Conservation (phyloP, 768 basidiomycete species). For the Hysterangium stoloniferum region DNA sequence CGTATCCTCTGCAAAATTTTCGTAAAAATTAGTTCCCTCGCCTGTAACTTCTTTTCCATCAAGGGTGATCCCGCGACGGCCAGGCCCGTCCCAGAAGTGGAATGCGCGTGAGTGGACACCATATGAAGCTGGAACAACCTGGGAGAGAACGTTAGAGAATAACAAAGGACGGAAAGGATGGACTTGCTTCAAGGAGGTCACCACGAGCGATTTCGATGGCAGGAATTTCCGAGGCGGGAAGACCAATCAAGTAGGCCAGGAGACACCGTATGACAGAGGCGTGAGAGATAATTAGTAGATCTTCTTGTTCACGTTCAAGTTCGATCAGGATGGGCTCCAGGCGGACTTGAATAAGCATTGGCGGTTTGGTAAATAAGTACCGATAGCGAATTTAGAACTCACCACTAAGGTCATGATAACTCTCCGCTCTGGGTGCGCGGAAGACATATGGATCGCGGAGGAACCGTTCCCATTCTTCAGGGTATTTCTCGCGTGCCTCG, state of each 20-base stretch:
- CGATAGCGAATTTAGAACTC: conserved; percentile 16
- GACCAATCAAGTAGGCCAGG: conserved; percentile 85
- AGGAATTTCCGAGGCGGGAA: conserved; percentile 93
- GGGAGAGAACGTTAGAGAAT: conserved; percentile 16
- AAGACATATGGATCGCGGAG: conserved; percentile 89
- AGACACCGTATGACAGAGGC: conserved; percentile 97
- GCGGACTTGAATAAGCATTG: conserved; percentile 50
- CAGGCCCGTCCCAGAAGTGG: conserved; percentile 89
- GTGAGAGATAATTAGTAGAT: conserved; percentile 93
- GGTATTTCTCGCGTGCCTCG: conserved; percentile 83
- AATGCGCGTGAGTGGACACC: conserved; percentile 87
- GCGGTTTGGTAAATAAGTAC: neutral
- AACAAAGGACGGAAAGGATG: conserved; percentile 24
- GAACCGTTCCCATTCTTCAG: conserved; percentile 91
- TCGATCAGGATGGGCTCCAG: conserved; percentile 92
- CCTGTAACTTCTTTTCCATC: conserved; percentile 39
- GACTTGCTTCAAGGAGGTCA: conserved; percentile 68
- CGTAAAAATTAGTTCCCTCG: conserved; percentile 65
- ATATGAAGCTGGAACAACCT: conserved; percentile 75
- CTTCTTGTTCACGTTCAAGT: conserved; percentile 88
- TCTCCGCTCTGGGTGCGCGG: conserved; percentile 89
- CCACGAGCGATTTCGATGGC: conserved; percentile 96
- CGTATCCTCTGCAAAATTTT: conserved; percentile 71
- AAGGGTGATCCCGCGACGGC: conserved; percentile 35
- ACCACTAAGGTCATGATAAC: conserved; percentile 93